phyloP scores from a whole-genome alignment of 2,329 filamentous ascomycete species.

The Colletotrichum falcatum region DNA sequence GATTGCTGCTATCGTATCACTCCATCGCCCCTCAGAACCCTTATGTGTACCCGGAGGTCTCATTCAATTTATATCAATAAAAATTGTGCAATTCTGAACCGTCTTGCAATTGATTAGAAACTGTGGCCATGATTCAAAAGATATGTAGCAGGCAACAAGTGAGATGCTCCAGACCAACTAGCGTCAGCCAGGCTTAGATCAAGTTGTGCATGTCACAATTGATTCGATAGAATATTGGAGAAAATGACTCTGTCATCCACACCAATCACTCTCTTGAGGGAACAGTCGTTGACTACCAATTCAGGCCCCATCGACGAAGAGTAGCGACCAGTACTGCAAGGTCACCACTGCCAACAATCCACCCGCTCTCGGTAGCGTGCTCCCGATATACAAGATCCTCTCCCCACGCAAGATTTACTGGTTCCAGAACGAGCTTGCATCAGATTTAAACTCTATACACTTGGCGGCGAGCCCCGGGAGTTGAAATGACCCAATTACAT shows the following conservation, averaged over 20 bases:
- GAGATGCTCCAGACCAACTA: not conserved
- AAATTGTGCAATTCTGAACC: no score
- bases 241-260: not conserved
- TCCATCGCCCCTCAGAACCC: not conserved
- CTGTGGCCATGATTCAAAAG: fast-evolving
- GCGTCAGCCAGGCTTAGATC: not conserved
- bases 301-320: no score
- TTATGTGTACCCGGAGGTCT: fast-evolving
- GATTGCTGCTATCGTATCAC: not conserved
- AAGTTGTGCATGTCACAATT: not conserved
- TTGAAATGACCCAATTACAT: not conserved
- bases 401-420: not conserved
- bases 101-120: not conserved
- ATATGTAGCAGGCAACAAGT: not conserved
- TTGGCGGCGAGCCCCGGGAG: not conserved
- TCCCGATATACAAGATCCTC: not conserved
- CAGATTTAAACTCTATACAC: slow-evolving; percentile 6
- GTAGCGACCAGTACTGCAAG: no score
- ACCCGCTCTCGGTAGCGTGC: no score
- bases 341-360: slow-evolving; percentile 5
- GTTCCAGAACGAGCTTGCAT: not conserved
- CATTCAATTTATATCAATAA: not conserved
- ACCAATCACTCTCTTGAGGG: not conserved
- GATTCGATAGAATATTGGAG: not conserved
- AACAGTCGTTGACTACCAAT: no score